phyloP scores from a whole-genome alignment of 768 basidiomycete genomes.

The Cystobasidium ongulense region DNA sequence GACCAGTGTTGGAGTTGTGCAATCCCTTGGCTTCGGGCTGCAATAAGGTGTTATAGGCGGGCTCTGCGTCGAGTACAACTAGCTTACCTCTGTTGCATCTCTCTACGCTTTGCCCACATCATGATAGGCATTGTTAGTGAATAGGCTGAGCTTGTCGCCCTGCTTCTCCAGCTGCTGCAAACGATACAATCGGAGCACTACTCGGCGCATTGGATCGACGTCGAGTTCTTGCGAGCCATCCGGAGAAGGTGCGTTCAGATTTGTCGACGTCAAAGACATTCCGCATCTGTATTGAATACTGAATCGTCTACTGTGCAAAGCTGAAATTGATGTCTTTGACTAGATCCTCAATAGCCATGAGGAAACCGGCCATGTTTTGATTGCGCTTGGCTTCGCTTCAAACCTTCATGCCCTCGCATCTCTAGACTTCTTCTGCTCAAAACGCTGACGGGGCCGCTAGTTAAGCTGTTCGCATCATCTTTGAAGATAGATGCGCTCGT shows the following conservation, averaged over 20 bases:
- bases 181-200: neutral
- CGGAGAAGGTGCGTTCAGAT: neutral
- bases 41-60: neutral
- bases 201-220: neutral
- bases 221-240: neutral
- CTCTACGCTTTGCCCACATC: neutral
- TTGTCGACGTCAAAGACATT: neutral
- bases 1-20: neutral
- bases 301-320: neutral
- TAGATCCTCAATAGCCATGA: constrained; percentile 1
- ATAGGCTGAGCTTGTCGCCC: constrained; percentile 7
- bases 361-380: neutral
- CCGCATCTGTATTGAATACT: neutral
- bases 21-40: neutral
- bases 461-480: no score
- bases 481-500: no score
- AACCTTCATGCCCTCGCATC: neutral
- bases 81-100: neutral
- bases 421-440: no score
- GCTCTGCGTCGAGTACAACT: neutral
- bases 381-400: neutral
- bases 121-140: neutral
- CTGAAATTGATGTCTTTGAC: neutral
- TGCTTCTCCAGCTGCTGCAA: constrained; percentile 1
- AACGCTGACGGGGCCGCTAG: no score